Conservation (phyloP, 345 rosid genomes). For the Syzygium aqueum region DNA sequence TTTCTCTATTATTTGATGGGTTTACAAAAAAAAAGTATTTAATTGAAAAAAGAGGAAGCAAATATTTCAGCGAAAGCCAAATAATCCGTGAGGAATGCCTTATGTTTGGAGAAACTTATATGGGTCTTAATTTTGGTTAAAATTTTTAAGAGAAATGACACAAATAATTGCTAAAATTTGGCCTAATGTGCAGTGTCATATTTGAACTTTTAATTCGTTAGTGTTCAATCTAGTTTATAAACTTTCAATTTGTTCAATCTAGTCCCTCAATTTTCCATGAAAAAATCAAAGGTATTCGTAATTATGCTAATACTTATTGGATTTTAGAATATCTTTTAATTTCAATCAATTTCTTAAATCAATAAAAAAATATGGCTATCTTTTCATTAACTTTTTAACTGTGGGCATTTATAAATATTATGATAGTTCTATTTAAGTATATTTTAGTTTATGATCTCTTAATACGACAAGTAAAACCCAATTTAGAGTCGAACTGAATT, state of each 20-base stretch:
- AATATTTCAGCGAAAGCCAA: not conserved
- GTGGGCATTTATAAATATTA: not conserved
- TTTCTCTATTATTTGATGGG: not conserved
- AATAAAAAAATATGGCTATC: not conserved
- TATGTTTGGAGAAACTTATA: not conserved
- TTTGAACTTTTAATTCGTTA: not conserved
- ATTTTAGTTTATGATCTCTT: not conserved
- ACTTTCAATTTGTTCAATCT: not conserved
- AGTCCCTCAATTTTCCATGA: not conserved
- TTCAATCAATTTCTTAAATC: not conserved
- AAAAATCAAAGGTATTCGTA: not conserved
- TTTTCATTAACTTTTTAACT: not conserved
- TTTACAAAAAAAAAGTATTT: not conserved
- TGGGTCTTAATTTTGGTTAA: not conserved
- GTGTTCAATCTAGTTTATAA: not conserved
- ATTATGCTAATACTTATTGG: not conserved
- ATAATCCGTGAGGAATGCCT: not conserved
- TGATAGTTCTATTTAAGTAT: not conserved
- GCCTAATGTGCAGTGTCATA: fast-evolving
- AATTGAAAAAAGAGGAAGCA: not conserved
- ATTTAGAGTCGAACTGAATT: not conserved
- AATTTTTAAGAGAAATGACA: not conserved
- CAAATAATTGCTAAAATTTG: not conserved
- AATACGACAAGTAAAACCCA: not conserved
- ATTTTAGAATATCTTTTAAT: not conserved